Evolutionary conservation across 1,284 basidiomycete genomes (phyloP).

Genomic region (Melampsora americana): DNA sequence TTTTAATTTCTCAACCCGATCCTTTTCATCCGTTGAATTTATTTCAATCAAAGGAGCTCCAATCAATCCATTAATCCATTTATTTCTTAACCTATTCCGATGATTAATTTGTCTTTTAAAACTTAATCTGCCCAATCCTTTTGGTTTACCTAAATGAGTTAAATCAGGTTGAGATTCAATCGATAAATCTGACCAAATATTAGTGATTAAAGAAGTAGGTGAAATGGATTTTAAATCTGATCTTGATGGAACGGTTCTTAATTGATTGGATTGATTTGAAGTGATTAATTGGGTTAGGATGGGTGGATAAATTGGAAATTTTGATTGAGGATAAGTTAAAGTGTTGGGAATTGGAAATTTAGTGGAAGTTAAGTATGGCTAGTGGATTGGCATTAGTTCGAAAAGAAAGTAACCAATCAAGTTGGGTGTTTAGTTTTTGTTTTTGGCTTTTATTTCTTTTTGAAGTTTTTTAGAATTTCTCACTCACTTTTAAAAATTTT

Average conservation of each 20-base stretch:
- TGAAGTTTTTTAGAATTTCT: too few species aligned
- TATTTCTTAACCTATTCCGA: slow-evolving; percentile 2
- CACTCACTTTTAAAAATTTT: slow-evolving; percentile 21
- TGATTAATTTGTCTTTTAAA: slow-evolving; percentile 35
- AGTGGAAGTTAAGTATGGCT: slow-evolving; percentile 18
- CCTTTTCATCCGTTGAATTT: slow-evolving; percentile 20
- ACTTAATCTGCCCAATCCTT: slow-evolving; percentile 29
- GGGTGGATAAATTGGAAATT: slow-evolving; percentile 35
- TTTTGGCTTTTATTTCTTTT: neutral
- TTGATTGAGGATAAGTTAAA: slow-evolving; percentile 11
- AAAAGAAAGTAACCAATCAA: too few species aligned
- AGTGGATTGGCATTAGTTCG: too few species aligned
- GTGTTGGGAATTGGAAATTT: neutral
- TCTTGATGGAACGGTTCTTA: slow-evolving; percentile 5
- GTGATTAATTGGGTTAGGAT: slow-evolving; percentile 15
- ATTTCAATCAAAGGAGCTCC: slow-evolving; percentile 36
- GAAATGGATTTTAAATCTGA: slow-evolving; percentile 21
- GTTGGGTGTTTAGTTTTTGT: neutral
- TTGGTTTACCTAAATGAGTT: slow-evolving; percentile 5
- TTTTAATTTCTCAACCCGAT: neutral
- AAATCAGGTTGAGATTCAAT: slow-evolving; percentile 3
- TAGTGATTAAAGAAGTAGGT: slow-evolving; percentile 31
- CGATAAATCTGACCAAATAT: slow-evolving; percentile 36
- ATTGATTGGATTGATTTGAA: slow-evolving; percentile 1
- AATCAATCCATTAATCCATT: slow-evolving; percentile 27